Evolutionary conservation across 164 flowering plant genomes (phyloP).

Genomic region (Santalum album): DNA sequence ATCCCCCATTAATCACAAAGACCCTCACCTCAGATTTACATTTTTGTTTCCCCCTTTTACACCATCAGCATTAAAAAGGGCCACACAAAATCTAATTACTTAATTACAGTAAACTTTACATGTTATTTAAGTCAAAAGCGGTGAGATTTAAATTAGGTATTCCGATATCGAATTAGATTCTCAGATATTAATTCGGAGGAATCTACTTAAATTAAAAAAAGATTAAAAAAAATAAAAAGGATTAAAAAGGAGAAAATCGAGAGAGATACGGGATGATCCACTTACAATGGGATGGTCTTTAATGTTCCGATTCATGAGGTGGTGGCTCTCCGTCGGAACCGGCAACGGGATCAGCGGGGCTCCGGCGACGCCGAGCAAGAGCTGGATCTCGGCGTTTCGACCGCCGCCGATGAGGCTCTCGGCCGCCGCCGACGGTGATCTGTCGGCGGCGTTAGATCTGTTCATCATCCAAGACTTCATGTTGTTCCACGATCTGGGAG

Average conservation of each 20-base stretch:
- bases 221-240: not conserved
- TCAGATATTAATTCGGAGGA: too few species aligned
- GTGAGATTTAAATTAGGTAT: too few species aligned
- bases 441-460: conserved; percentile 19
- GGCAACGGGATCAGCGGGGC: conserved; percentile 83
- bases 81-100: too few species aligned
- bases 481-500: conserved; percentile 39
- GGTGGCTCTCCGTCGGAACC: conserved; percentile 19
- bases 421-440: conserved; percentile 16
- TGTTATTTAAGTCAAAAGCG: too few species aligned
- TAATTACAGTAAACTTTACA: too few species aligned
- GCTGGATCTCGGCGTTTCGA: conserved; percentile 56
- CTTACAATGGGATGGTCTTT: conserved; percentile 75
- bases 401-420: conserved; percentile 25
- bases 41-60: too few species aligned
- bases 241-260: too few species aligned
- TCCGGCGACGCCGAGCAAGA: conserved; percentile 72
- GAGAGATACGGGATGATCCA: not conserved
- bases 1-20: too few species aligned
- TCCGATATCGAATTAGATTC: too few species aligned
- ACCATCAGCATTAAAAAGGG: too few species aligned
- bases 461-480: conserved; percentile 64
- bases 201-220: not conserved
- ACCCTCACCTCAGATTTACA: too few species aligned
- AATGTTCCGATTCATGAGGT: conserved; percentile 23